These are phyloP conservation scores for Chrysopogon serrulatus DNA, from an alignment of 176 grass and related monocot species.

Conservation along the genomic window DNA sequence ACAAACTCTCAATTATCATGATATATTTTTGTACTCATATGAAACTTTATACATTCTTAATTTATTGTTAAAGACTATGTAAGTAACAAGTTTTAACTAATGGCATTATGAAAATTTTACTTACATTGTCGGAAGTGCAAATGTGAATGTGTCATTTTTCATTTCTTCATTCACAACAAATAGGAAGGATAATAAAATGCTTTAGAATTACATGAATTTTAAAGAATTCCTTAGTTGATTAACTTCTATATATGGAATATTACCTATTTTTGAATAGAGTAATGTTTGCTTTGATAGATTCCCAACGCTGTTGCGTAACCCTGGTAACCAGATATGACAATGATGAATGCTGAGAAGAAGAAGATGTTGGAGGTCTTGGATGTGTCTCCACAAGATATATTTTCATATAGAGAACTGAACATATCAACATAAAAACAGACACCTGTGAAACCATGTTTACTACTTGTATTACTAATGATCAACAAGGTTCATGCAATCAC, in stretches of 20 bases:
- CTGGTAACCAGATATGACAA: conserved; percentile 32
- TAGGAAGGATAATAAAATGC: background rate
- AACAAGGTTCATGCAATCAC: background rate
- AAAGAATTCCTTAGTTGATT: background rate
- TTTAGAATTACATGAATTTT: background rate
- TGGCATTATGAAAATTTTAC: too few relatives aligned
- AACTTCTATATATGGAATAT: background rate
- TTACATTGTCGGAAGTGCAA: too few relatives aligned
- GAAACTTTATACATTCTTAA: too few relatives aligned
- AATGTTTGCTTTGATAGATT: conserved; percentile 52
- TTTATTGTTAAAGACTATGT: too few relatives aligned
- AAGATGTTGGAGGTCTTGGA: conserved; percentile 18
- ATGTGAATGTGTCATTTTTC: background rate
- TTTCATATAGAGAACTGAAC: conserved; percentile 67
- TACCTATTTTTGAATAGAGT: conserved; percentile 48
- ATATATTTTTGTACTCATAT: too few relatives aligned
- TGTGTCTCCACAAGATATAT: conserved; percentile 63
- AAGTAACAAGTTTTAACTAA: too few relatives aligned
- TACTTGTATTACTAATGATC: background rate
- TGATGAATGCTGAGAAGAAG: conserved; percentile 10
- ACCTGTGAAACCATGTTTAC: conserved; percentile 27
- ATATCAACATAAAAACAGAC: conserved; percentile 51
- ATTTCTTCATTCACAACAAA: background rate
- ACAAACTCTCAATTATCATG: too few relatives aligned
- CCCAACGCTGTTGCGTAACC: conserved; percentile 40